Evolutionary conservation across 1,284 basidiomycete species (phyloP), one percentile per base, ranked within the genome.

Genomic region (Golubevia pallescens): DNA sequence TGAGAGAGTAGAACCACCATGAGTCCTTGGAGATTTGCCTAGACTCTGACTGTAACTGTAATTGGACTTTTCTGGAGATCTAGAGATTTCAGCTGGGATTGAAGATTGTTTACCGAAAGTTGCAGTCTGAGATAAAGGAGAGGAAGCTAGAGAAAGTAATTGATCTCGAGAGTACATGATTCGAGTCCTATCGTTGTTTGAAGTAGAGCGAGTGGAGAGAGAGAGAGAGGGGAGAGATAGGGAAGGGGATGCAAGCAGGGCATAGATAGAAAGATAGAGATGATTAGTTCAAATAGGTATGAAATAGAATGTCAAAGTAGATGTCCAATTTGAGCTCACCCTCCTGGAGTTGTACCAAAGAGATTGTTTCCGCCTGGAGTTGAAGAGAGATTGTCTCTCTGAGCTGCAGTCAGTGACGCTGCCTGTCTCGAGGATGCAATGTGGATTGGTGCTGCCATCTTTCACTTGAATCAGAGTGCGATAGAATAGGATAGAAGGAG

Each of bases 131-230:
- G 75, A 71, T 5, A 78, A 67, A 5, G 77, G 77, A 1, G 59
- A 63, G 0, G 67, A 65, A 19, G 77, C 77, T 16, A 78, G 63
- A 16, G 63, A 60, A 54, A 78, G 69, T 6, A 78, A 66, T 60
- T 78, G 67, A 24, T 78, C 75, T 16, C 77, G 66, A 13, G 77
- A 75, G 52, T 78, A 78, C 10, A 67, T 70, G 60, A 75, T 77
- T 1, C 77, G 62, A 0, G 75, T 58, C 2, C 74, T 72, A 32
- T 8, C 7, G 58, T 32, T n/a, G 42, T n/a, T n/a, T n/a, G 24
- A n/a, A 14, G 60, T 8, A 56, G 38, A 6, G 42, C 34, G 34
- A 38, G 34, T 38, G 34, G 34, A 38, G 34, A 38, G 34, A 38
- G 34, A 38, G 34, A 38, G 3, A 38, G 34, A 38, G 34, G 10